Conservation (phyloP, 2,329 filamentous ascomycete genomes). For the Exophiala bonariae region DNA sequence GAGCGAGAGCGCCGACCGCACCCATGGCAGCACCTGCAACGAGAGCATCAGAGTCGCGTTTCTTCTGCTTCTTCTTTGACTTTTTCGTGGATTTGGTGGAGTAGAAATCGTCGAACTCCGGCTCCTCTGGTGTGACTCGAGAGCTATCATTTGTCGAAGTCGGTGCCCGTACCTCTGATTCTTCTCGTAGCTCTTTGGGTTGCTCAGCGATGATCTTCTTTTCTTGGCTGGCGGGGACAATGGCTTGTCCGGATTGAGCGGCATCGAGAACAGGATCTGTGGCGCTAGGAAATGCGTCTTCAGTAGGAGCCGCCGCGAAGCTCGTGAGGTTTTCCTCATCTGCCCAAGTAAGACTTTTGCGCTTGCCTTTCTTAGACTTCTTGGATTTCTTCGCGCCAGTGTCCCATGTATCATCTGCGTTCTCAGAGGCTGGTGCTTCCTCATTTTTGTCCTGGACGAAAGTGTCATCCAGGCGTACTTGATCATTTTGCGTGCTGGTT, state of each 20-base stretch:
- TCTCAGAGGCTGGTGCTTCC: not conserved
- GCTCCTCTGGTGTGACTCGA: not conserved
- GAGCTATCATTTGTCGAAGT: too few species aligned
- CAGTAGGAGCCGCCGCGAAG: not conserved
- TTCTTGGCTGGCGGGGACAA: too few species aligned
- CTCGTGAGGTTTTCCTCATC: slow-evolving; percentile 10
- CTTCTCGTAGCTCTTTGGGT: too few species aligned
- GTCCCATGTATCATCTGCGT: slow-evolving; percentile 5
- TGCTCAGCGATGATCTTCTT: too few species aligned
- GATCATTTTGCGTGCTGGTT: too few species aligned
- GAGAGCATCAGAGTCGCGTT: slow-evolving; percentile 7
- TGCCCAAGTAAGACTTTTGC: slow-evolving; percentile 9
- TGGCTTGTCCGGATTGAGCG: too few species aligned
- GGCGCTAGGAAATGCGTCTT: not conserved
- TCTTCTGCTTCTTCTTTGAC: slow-evolving; percentile 23
- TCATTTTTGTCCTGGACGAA: not conserved
- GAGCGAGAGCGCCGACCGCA: not conserved
- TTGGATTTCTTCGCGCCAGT: slow-evolving; percentile 14
- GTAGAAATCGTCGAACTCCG: not conserved
- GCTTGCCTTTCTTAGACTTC: slow-evolving; percentile 19
- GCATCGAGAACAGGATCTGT: too few species aligned
- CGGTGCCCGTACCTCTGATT: too few species aligned
- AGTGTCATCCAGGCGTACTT: not conserved
- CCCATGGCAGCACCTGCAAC: not conserved
- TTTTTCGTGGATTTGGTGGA: slow-evolving; percentile 24